Conservation (phyloP, 139 green algal genomes). For the Picochlorum costavermella region DNA sequence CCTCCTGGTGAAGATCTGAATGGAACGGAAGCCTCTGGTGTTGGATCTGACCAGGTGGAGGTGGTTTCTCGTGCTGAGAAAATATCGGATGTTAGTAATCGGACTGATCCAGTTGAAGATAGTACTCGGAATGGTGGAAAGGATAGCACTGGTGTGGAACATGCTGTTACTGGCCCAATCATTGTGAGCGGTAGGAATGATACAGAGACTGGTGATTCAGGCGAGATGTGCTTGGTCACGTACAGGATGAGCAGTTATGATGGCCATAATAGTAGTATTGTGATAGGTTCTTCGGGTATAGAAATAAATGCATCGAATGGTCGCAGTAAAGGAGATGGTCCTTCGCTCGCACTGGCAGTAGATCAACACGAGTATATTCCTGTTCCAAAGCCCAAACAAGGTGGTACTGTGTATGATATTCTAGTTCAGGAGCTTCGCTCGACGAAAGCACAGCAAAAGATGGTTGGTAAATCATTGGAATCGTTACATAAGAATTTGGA, state of each 20-base stretch:
- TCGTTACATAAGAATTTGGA: slow-evolving; percentile 19
- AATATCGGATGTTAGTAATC: not conserved
- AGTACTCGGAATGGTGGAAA: not conserved
- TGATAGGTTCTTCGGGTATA: too few species aligned
- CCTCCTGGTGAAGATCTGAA: not conserved
- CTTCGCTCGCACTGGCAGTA: not conserved
- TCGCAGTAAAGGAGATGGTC: too few species aligned
- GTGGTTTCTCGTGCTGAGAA: not conserved
- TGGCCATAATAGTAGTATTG: too few species aligned
- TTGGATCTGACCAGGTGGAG: not conserved
- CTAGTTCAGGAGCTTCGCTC: slow-evolving; percentile 34
- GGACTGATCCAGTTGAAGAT: not conserved
- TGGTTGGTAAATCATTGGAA: slow-evolving; percentile 13
- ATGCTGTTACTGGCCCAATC: too few species aligned
- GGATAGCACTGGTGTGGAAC: too few species aligned
- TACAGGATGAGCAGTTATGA: too few species aligned
- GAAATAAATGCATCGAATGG: too few species aligned
- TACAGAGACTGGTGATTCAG: too few species aligned
- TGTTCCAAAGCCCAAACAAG: slow-evolving; percentile 14
- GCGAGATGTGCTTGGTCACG: too few species aligned
- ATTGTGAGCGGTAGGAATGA: too few species aligned
- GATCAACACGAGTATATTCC: not conserved
- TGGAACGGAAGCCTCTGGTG: not conserved
- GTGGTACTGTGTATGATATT: slow-evolving; percentile 42
- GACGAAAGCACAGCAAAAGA: slow-evolving; percentile 38